Conservation (phyloP, 805 yeast genomes). For the Lachancea dasiensis region DNA sequence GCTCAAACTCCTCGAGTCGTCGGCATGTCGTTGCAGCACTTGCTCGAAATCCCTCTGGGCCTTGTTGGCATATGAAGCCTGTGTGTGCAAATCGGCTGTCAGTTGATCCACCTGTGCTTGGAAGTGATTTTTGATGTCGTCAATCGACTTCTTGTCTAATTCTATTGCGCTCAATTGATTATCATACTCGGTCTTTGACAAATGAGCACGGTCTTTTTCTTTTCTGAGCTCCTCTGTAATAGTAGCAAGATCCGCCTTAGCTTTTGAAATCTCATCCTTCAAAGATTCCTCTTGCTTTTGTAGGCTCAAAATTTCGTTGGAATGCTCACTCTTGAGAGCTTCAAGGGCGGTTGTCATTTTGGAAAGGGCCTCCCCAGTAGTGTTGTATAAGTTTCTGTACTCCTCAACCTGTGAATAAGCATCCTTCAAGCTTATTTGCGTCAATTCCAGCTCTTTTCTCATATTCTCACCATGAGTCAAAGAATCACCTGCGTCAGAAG, state of each 20-base stretch:
- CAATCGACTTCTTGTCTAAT: slow-evolving; percentile 21
- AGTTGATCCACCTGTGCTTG: slow-evolving; percentile 29
- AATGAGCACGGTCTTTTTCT: slow-evolving; percentile 25
- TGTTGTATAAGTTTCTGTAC: slow-evolving; percentile 53
- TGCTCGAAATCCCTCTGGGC: slow-evolving; percentile 50
- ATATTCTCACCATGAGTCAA: slow-evolving; percentile 26
- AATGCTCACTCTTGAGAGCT: slow-evolving; percentile 31
- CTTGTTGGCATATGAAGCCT: slow-evolving; percentile 41
- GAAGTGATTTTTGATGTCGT: slow-evolving; percentile 21
- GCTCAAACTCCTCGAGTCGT: slow-evolving; percentile 39
- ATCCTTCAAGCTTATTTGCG: slow-evolving; percentile 49
- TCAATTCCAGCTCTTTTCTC: slow-evolving; percentile 38
- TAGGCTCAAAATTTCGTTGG: slow-evolving; percentile 2
- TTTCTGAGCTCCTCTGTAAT: slow-evolving; percentile 29
- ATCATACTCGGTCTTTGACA: slow-evolving; percentile 18
- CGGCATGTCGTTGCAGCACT: slow-evolving; percentile 51
- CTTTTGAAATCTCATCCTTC: slow-evolving; percentile 19
- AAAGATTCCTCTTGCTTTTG: slow-evolving; percentile 16
- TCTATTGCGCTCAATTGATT: slow-evolving; percentile 30
- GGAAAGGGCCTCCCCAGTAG: slow-evolving; percentile 60
- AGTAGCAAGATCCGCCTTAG: slow-evolving; percentile 30
- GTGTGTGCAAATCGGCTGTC: slow-evolving; percentile 37
- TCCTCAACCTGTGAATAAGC: slow-evolving; percentile 56
- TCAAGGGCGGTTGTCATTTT: slow-evolving; percentile 52
- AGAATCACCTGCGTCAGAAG: slow-evolving; percentile 22